phyloP scores from a whole-genome alignment of 2,329 filamentous ascomycete species.

The Gaeumannomyces tritici region DNA sequence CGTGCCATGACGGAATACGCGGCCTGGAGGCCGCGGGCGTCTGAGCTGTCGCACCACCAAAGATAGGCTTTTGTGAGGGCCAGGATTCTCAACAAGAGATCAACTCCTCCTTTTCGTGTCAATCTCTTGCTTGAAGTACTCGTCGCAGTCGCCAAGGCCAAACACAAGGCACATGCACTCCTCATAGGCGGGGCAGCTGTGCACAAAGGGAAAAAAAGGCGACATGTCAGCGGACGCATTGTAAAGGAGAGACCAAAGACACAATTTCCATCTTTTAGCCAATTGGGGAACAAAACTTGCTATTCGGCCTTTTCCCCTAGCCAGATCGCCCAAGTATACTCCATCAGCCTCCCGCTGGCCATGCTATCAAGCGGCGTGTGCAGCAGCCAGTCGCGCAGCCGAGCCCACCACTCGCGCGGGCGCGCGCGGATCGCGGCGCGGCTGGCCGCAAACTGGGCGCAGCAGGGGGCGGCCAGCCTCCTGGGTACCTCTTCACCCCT shows the following conservation, averaged over 20 bases:
- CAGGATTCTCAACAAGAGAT: neutral
- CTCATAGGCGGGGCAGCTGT: constrained; percentile 11
- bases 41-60: too few relatives aligned
- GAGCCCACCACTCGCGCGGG: constrained; percentile 31
- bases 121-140: constrained; percentile 9
- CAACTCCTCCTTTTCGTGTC: neutral
- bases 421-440: constrained; percentile 28
- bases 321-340: constrained; percentile 43
- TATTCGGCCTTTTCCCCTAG: constrained; percentile 10
- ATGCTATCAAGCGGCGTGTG: constrained; percentile 30
- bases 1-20: too few relatives aligned
- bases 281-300: constrained; percentile 6
- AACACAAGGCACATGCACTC: constrained; percentile 13
- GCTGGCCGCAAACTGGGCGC: constrained; percentile 44
- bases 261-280: too few relatives aligned
- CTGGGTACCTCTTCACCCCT: constrained; percentile 16
- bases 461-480: constrained; percentile 33
- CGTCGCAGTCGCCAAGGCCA: constrained; percentile 12
- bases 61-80: too few relatives aligned
- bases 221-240: neutral
- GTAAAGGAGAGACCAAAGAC: too few relatives aligned
- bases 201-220: neutral
- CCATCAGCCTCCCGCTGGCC: constrained; percentile 37
- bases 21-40: neutral
- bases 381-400: constrained; percentile 36